phyloP scores from a whole-genome alignment of 257 asterid species.

The Fraxinus excelsior region DNA sequence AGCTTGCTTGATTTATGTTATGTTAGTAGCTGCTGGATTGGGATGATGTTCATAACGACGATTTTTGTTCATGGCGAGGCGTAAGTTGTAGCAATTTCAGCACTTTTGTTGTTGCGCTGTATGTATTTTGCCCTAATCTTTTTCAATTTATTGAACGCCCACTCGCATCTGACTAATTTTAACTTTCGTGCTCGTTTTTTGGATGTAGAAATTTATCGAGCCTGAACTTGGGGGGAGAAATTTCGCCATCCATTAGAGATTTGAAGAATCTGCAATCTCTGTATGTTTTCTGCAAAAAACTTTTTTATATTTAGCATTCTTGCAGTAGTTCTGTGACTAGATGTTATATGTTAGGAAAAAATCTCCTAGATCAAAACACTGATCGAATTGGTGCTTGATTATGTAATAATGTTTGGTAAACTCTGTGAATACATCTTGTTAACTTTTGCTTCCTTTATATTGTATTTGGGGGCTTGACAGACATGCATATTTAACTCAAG shows the following conservation, averaged over 20 bases:
- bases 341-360: too few relatives aligned
- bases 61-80: conserved; percentile 94
- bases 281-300: conserved; percentile 44
- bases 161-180: not conserved
- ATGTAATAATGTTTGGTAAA: too few relatives aligned
- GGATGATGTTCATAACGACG: conserved; percentile 81
- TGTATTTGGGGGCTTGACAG: too few relatives aligned
- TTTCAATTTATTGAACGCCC: not conserved
- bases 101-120: conserved; percentile 84
- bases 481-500: too few relatives aligned
- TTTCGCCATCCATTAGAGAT: conserved; percentile 85
- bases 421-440: too few relatives aligned
- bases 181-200: not conserved
- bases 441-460: too few relatives aligned
- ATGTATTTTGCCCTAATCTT: conserved; percentile 27
- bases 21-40: conserved; percentile 80
- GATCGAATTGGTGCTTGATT: too few relatives aligned
- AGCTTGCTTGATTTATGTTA: too few relatives aligned
- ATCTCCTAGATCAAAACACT: too few relatives aligned
- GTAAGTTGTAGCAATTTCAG: conserved; percentile 73
- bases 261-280: conserved; percentile 63
- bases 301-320: not conserved
- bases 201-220: conserved; percentile 75
- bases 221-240: conserved; percentile 89
- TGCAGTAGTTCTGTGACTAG: not conserved